Conservation (phyloP, 805 yeast genomes). For the Monosporozyma aquatica region DNA sequence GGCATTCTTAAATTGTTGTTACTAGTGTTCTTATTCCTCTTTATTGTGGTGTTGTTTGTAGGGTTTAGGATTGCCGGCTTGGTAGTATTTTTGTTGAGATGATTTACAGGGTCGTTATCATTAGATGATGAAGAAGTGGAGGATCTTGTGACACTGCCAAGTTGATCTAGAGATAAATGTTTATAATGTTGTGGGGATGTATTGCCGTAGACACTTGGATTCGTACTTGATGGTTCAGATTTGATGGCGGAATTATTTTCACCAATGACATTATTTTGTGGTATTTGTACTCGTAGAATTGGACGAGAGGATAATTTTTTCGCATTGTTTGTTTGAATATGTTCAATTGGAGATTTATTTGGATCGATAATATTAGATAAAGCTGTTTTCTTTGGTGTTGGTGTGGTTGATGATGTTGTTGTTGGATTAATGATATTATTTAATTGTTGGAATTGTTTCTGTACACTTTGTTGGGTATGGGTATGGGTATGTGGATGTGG, state of each 20-base stretch:
- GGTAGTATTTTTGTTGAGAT: no score
- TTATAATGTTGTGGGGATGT: constrained; percentile 6
- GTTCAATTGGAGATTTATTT: constrained; percentile 2
- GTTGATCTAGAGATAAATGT: constrained; percentile 26
- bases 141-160: no score
- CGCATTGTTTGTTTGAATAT: background rate
- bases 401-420: background rate
- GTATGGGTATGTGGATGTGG: constrained; percentile 2
- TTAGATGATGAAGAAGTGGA: no score
- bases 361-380: constrained; percentile 3
- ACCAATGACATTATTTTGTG: constrained; percentile 33
- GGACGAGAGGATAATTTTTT: constrained; percentile 35
- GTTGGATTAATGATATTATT: no score
- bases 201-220: constrained; percentile 8
- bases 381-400: background rate
- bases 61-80: no score
- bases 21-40: background rate
- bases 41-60: background rate
- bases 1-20: background rate
- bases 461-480: constrained; percentile 20
- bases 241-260: constrained; percentile 22
- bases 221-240: constrained; percentile 33
- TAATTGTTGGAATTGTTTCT: constrained; percentile 21
- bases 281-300: constrained; percentile 56
- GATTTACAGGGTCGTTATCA: no score